Conservation (phyloP, 2,329 filamentous ascomycete genomes). For the Lasiodiplodia gonubiensis region DNA sequence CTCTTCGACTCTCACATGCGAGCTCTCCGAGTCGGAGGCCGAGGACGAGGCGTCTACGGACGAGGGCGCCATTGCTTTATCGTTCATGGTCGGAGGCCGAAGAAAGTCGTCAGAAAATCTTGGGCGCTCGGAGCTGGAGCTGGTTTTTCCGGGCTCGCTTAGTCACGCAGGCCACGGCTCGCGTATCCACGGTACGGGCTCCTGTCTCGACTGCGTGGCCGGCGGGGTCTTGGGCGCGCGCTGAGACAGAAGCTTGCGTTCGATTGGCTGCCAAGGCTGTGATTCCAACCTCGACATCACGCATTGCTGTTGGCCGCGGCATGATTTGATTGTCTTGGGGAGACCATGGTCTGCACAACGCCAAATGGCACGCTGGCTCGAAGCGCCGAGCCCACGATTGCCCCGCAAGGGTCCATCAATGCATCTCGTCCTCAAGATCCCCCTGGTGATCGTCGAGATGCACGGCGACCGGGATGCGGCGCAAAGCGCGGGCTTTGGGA, state of each 20-base stretch:
- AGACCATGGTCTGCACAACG: constrained; percentile 5
- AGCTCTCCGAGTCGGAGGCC: constrained; percentile 25
- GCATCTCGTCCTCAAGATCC: constrained; percentile 14
- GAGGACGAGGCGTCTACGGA: constrained; percentile 25
- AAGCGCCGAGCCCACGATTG: constrained; percentile 4
- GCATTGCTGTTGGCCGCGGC: constrained; percentile 19
- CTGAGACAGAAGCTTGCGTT: background rate
- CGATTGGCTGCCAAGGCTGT: constrained; percentile 10
- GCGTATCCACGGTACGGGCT: background rate
- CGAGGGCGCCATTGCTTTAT: constrained; percentile 13
- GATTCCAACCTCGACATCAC: background rate
- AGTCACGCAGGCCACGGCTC: background rate
- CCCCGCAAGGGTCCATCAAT: constrained; percentile 13
- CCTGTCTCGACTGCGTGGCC: background rate
- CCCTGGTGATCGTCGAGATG: constrained; percentile 27
- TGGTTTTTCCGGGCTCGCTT: constrained; percentile 14
- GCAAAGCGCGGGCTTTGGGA: constrained; percentile 1
- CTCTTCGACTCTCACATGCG: constrained; percentile 31
- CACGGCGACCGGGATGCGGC: constrained; percentile 21
- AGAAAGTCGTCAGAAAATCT: constrained; percentile 23
- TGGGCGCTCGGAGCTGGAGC: constrained; percentile 3
- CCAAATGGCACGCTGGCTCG: constrained; percentile 11
- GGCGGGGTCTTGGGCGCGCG: background rate
- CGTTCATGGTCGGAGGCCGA: constrained; percentile 2
- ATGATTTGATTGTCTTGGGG: no score